Percentiles rank a stretch among this genome's conserved stretches.
phyloP scores from a whole-genome alignment of 352 stramenopile genomes.

The Pilasporangium apinafurcum region DNA sequence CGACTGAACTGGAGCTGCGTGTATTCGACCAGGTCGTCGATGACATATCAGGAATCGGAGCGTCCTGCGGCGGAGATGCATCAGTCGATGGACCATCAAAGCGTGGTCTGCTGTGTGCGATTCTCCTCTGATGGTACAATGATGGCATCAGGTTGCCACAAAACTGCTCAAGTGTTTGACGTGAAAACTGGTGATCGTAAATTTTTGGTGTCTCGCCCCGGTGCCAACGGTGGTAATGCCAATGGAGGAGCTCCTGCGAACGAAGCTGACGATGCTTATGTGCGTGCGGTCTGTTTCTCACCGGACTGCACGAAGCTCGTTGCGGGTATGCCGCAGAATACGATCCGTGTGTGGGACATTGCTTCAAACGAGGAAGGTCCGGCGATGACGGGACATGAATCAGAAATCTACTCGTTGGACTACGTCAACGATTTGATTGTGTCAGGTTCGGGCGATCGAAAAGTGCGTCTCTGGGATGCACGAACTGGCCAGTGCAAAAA shows the following conservation, averaged over 20 bases:
- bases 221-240: conserved; percentile 29
- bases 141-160: conserved; percentile 84
- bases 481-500: conserved; percentile 80
- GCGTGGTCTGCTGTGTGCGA: conserved; percentile 81
- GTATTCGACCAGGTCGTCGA: conserved; percentile 67
- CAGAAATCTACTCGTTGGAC: conserved; percentile 83
- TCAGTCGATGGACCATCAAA: conserved; percentile 87
- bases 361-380: conserved; percentile 79
- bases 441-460: conserved; percentile 78
- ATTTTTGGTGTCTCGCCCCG: conserved; percentile 68
- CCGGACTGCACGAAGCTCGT: conserved; percentile 80
- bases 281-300: conserved; percentile 82
- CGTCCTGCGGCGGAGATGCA: conserved; percentile 80
- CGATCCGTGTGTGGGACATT: conserved; percentile 85
- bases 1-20: conserved; percentile 84
- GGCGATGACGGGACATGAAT: conserved; percentile 77
- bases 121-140: conserved; percentile 82
- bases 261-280: conserved; percentile 75
- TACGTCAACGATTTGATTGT: conserved; percentile 86
- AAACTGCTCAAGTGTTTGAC: conserved; percentile 83
- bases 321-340: conserved; percentile 86
- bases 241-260: conserved; percentile 31
- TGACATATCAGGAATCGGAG: conserved; percentile 71
- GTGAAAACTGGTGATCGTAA: conserved; percentile 81
- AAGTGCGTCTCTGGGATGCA: conserved; percentile 79